A percentile compares a stretch with the other conserved stretches of the same genome.
These are phyloP conservation scores for Buddleja alternifolia DNA, from an alignment of 257 asterid species.

Conservation along the genomic window DNA sequence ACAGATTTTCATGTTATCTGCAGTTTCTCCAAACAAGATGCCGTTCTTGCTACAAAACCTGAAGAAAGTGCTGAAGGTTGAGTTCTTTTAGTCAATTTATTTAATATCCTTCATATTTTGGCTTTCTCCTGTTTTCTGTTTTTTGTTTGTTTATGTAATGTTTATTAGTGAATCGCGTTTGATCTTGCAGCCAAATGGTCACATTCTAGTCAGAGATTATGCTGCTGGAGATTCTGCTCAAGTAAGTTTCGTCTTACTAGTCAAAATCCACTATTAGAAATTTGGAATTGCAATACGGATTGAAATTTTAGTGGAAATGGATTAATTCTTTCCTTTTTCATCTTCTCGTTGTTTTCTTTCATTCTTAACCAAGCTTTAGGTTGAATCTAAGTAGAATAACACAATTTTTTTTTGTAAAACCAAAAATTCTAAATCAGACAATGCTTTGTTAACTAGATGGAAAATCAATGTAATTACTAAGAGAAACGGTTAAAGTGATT, in stretches of 20 bases:
- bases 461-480: neutral
- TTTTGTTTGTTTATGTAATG: neutral
- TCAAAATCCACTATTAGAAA: neutral
- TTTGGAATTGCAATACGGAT: neutral
- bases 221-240: constrained; percentile 83
- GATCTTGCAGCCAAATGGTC: constrained; percentile 74
- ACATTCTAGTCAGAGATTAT: constrained; percentile 74
- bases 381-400: neutral
- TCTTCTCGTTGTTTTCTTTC: constrained; percentile 9
- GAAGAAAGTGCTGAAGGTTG: constrained; percentile 73
- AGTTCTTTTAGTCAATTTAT: neutral
- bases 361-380: neutral
- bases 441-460: neutral
- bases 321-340: constrained; percentile 16
- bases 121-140: neutral
- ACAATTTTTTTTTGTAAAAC: neutral
- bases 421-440: neutral
- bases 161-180: constrained; percentile 29
- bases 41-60: constrained; percentile 62
- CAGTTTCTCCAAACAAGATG: constrained; percentile 86
- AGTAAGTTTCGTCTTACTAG: constrained; percentile 43
- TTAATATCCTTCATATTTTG: constrained; percentile 21
- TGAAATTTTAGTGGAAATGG: neutral
- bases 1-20: constrained; percentile 88
- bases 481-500: neutral